A percentile compares a stretch with the other conserved stretches of the same genome.
Evolutionary conservation across 768 basidiomycete species (phyloP).

Genomic region (Wakefieldia striispora): DNA sequence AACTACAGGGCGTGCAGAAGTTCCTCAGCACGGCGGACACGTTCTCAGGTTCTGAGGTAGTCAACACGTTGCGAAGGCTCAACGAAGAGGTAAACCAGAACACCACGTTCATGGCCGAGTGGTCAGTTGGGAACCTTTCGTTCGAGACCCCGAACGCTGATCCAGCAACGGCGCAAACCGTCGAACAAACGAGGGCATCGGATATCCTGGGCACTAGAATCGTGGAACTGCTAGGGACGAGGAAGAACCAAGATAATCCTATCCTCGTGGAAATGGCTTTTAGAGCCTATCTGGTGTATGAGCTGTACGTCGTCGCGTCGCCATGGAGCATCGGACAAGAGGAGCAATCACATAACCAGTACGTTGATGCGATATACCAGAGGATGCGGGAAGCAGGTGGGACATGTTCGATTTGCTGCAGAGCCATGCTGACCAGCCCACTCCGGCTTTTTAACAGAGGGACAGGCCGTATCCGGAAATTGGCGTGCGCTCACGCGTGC

Average conservation of each 20-base stretch:
- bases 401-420: slow-evolving; percentile 1
- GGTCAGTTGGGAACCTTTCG: slow-evolving; percentile 38
- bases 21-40: slow-evolving; percentile 42
- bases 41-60: slow-evolving; percentile 44
- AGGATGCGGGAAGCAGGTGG: slow-evolving; percentile 34
- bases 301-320: slow-evolving; percentile 18
- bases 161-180: slow-evolving; percentile 1
- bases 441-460: slow-evolving; percentile 30
- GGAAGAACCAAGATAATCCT: slow-evolving; percentile 24
- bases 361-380: slow-evolving; percentile 30
- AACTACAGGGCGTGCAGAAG: slow-evolving; percentile 41
- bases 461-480: slow-evolving; percentile 40
- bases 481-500: slow-evolving; percentile 41
- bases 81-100: slow-evolving; percentile 47
- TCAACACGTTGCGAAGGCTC: slow-evolving; percentile 39
- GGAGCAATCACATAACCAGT: slow-evolving; percentile 12
- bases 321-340: slow-evolving; percentile 23
- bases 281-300: slow-evolving; percentile 24
- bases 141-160: slow-evolving; percentile 13
- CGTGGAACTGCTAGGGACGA: slow-evolving; percentile 18
- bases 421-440: background rate
- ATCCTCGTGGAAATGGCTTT: slow-evolving; percentile 33
- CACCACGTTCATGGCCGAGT: slow-evolving; percentile 43
- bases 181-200: slow-evolving; percentile 10
- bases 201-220: slow-evolving; percentile 15